Evolutionary conservation across 768 basidiomycete species (phyloP).

Genomic region (Saitozyma sp.): DNA sequence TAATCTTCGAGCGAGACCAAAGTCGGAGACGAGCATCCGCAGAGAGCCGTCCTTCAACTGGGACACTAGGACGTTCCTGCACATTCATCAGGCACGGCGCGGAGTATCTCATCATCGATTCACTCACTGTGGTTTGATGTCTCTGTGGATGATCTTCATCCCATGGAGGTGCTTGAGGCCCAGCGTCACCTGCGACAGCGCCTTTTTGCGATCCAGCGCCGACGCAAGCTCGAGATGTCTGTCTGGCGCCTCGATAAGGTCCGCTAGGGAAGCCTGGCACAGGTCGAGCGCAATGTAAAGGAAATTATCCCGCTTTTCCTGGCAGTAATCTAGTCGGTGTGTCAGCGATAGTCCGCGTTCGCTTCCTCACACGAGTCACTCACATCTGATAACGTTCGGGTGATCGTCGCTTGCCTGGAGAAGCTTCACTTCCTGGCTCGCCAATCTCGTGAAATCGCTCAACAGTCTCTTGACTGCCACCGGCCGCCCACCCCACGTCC

Average conservation of each 20-base stretch:
- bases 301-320: slow-evolving; percentile 89
- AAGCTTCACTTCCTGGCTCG: slow-evolving; percentile 86
- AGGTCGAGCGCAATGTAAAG: slow-evolving; percentile 97
- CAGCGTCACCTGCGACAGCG: slow-evolving; percentile 78
- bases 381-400: slow-evolving; percentile 79
- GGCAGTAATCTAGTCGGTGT: slow-evolving; percentile 69
- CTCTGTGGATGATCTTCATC: slow-evolving; percentile 94
- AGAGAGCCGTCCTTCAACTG: slow-evolving; percentile 60
- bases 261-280: slow-evolving; percentile 51
- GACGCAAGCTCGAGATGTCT: slow-evolving; percentile 59
- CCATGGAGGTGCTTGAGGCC: slow-evolving; percentile 88
- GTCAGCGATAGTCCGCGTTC: slow-evolving; percentile 4
- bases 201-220: slow-evolving; percentile 81
- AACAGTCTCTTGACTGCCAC: slow-evolving; percentile 98
- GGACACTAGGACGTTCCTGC: slow-evolving; percentile 81
- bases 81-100: neutral
- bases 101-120: neutral
- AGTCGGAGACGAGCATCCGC: slow-evolving; percentile 67
- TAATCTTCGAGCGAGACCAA: slow-evolving; percentile 92
- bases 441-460: slow-evolving; percentile 92
- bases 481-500: slow-evolving; percentile 91
- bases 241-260: slow-evolving; percentile 62
- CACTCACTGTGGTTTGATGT: slow-evolving; percentile 84
- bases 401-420: slow-evolving; percentile 97
- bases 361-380: slow-evolving; percentile 7